A percentile compares a stretch with the other conserved stretches of the same genome.
Evolutionary conservation across 805 yeast species (phyloP).

Genomic region (Saturnispora dispora): DNA sequence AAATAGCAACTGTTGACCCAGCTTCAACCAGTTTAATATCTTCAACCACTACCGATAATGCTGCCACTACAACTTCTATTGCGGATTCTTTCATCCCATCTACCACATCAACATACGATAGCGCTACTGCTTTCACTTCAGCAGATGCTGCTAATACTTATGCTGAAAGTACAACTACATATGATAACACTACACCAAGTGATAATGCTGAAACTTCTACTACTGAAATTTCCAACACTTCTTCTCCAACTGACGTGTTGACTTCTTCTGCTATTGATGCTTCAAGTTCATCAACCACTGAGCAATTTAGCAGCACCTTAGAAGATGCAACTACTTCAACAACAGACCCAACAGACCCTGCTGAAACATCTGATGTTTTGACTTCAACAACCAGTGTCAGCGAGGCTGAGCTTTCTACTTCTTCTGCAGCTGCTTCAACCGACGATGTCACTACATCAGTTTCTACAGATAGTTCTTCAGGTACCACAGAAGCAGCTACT

Average conservation of each 20-base stretch:
- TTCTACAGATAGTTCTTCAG: background rate
- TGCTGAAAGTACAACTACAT: background rate
- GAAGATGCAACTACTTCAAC: background rate
- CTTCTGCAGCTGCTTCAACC: background rate
- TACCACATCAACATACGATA: slow-evolving; percentile 8
- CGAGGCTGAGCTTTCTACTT: background rate
- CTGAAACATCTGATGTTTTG: background rate
- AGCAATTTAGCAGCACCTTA: background rate
- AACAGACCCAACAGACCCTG: background rate
- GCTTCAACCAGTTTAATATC: background rate
- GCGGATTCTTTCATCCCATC: background rate
- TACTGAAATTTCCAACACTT: background rate
- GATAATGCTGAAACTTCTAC: background rate
- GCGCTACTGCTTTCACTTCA: background rate
- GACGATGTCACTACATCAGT: background rate
- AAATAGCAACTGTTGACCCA: slow-evolving; percentile 3
- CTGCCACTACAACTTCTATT: background rate
- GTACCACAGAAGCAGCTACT: background rate
- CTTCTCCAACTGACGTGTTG: background rate
- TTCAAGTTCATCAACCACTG: background rate
- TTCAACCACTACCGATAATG: background rate
- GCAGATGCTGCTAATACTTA: background rate
- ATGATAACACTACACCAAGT: background rate
- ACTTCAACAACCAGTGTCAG: background rate
- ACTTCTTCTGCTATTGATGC: background rate